These are phyloP conservation scores for Periconia macrospinosa DNA, from an alignment of 2,329 filamentous ascomycete genomes.

Conservation along the genomic window DNA sequence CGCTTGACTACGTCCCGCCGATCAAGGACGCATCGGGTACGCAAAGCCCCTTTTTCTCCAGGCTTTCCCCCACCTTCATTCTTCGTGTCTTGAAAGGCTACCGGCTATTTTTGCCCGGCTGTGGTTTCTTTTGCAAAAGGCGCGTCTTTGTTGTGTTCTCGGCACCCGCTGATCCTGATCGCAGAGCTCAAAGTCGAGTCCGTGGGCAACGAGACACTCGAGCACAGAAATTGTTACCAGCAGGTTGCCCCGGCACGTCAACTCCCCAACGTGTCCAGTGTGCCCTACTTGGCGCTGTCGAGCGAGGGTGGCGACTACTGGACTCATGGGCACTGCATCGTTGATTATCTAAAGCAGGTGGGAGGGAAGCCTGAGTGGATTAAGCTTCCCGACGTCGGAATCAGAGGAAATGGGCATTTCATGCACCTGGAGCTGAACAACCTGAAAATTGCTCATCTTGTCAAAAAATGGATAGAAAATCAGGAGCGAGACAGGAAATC, in stretches of 20 bases:
- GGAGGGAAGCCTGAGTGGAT: constrained; percentile 52
- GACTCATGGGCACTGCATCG: constrained; percentile 37
- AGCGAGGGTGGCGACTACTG: constrained; percentile 33
- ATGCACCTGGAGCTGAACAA: constrained; percentile 59
- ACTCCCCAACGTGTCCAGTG: constrained; percentile 26
- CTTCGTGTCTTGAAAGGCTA: no score
- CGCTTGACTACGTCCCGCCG: constrained; percentile 17
- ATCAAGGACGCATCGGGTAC: constrained; percentile 2
- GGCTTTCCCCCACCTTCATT: neutral
- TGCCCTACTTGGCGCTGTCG: constrained; percentile 35
- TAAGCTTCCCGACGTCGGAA: constrained; percentile 47
- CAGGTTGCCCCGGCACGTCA: constrained; percentile 21
- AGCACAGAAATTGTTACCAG: constrained; percentile 20
- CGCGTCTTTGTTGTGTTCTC: no score
- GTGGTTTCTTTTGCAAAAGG: no score
- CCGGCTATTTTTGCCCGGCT: no score
- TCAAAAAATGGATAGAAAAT: constrained; percentile 45
- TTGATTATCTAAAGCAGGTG: constrained; percentile 38
- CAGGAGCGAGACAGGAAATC: neutral
- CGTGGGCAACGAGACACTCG: constrained; percentile 18
- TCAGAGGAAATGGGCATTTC: constrained; percentile 60
- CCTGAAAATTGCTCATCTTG: constrained; percentile 43
- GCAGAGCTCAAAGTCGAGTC: constrained; percentile 9
- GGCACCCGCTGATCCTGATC: neutral
- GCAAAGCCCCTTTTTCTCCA: neutral